Base-by-base conservation (phyloP, 495 filamentous ascomycete species). In the Durotheca rogersii region DNA sequence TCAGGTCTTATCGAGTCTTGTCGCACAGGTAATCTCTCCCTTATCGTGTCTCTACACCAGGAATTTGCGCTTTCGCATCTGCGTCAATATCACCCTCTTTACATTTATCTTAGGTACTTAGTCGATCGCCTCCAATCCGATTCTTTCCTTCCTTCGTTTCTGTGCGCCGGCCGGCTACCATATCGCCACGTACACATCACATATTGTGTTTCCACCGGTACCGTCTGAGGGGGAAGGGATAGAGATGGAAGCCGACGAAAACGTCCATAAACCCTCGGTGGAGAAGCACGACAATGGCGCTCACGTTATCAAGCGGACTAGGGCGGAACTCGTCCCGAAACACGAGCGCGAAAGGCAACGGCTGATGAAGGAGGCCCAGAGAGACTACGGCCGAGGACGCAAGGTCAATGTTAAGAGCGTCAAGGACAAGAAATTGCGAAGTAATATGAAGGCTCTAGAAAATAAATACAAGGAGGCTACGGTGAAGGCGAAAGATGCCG, bases 361-460 rank as follows among this genome's bases (percentile, higher is more conserved):
- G 20, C 73, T 71, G 32, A 44, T 70, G 37, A 72, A 72, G 54
- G 81, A 89, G 65, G 92, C 91, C 23, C 78, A 86, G 52, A 76
- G 81, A 56, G 79, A 71, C 18, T 98, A 98, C 72, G 93, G 93
- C 23, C 84, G 93, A 62, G 93, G 93, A 25, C 76, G 79, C 45
- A 78, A 78, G 29, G 84, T 92, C 47, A 70, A 76, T 25, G 66
- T 79, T 46, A 77, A 73, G 56, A 55, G 48, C 0, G 65, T 80
- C 48, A 85, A 80, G 54, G 90, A 97, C 75, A 95, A 89, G 76
- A 98, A 96, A 62, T 74, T 96, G 25, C 83, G 89, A 25, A 79
- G 81, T 2, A 95, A 88, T 58, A 74, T 98, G 3, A 82, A 80
- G 53, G 74, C 73, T 10, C 76, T 96, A 37, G 93, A 98, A 61